Conservation (phyloP, 2,329 filamentous ascomycete species). For the Colletotrichum euphorbiae region DNA sequence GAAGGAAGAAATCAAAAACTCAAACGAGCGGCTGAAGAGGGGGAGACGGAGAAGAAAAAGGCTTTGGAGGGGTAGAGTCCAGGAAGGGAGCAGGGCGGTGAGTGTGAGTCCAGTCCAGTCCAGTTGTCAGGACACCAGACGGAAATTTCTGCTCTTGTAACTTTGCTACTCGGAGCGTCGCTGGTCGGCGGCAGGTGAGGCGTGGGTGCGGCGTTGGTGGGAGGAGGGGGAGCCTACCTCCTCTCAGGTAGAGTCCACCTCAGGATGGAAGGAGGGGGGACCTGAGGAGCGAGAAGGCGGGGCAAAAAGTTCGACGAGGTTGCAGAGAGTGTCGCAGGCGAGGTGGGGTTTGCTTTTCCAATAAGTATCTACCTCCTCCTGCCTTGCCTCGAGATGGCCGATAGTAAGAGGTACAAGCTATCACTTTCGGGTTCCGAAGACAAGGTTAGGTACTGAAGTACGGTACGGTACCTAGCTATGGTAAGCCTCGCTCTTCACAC, state of each 20-base stretch:
- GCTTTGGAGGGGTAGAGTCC: constrained; percentile 31
- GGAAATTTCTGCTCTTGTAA: constrained; percentile 38
- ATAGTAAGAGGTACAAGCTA: constrained; percentile 25
- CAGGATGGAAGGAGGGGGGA: not conserved
- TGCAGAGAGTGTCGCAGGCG: constrained; percentile 32
- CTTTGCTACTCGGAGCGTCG: not conserved
- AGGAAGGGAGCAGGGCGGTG: constrained; percentile 15
- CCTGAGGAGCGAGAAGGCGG: constrained; percentile 24
- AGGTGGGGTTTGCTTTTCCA: constrained; percentile 27
- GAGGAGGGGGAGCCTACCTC: not conserved
- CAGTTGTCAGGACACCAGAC: not conserved
- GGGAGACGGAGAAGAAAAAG: constrained; percentile 36
- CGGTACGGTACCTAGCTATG: no score
- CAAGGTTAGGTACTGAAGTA: no score
- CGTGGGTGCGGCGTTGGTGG: not conserved
- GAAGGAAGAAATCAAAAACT: constrained; percentile 38
- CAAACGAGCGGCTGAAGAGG: constrained; percentile 26
- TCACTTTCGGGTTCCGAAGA: not conserved
- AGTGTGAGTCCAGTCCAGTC: not conserved
- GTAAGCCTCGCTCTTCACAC: no score
- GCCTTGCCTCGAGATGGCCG: not conserved
- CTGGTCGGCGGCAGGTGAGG: constrained; percentile 21
- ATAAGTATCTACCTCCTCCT: not conserved
- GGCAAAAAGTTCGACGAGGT: constrained; percentile 36
- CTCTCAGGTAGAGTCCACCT: not conserved